Percentiles rank a stretch among this genome's conserved stretches.
Conservation (phyloP, 1,284 basidiomycete genomes). For the Moesziomyces globuligerus region DNA sequence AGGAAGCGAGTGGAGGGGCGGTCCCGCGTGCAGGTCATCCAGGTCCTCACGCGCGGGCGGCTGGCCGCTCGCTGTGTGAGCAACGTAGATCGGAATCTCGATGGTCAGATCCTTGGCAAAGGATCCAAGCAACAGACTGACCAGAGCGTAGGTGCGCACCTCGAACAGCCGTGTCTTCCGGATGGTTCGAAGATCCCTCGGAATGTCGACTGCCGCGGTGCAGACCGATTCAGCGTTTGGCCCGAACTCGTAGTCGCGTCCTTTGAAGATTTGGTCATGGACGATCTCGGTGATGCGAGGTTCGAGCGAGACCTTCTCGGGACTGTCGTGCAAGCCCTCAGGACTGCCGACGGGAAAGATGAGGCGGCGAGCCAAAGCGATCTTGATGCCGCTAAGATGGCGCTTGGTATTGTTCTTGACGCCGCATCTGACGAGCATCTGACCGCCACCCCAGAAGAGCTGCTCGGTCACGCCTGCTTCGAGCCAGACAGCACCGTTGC, state of each 20-base stretch:
- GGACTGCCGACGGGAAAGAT: constrained; percentile 54
- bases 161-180: constrained; percentile 60
- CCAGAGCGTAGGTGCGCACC: constrained; percentile 47
- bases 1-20: constrained; percentile 16
- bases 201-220: constrained; percentile 55
- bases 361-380: constrained; percentile 52
- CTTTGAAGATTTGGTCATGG: constrained; percentile 56
- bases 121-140: constrained; percentile 54
- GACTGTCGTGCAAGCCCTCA: constrained; percentile 44
- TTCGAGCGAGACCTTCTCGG: constrained; percentile 45
- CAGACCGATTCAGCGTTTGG: constrained; percentile 52
- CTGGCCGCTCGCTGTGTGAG: constrained; percentile 52
- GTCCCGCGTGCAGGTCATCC: constrained; percentile 12
- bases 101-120: constrained; percentile 61
- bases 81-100: constrained; percentile 59
- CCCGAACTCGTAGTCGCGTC: constrained; percentile 58
- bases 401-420: constrained; percentile 63
- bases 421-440: constrained; percentile 52
- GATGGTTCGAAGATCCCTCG: constrained; percentile 55
- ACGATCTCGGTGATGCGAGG: constrained; percentile 61
- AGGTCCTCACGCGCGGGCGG: constrained; percentile 10
- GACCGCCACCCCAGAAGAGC: constrained; percentile 56
- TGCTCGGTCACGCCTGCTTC: constrained; percentile 54
- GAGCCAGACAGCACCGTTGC: constrained; percentile 60
- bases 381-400: constrained; percentile 55